Evolutionary conservation across 495 filamentous ascomycete genomes (phyloP).

Genomic region (Aspergillus sclerotiicarbonarius): DNA sequence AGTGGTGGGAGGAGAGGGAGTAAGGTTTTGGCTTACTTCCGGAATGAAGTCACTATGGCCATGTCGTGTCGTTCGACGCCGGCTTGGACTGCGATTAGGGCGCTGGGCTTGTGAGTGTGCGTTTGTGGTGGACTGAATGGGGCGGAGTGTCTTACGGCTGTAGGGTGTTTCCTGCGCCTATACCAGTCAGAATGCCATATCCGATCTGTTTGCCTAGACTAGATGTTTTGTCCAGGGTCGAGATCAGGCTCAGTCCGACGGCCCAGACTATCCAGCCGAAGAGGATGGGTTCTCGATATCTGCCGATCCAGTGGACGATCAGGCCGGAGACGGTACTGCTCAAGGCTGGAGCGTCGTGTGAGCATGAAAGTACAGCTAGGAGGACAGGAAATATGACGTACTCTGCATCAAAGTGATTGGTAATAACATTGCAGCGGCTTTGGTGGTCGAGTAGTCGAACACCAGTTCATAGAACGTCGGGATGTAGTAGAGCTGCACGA

Average conservation of each 20-base stretch:
- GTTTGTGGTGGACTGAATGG: neutral
- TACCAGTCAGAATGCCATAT: conserved; percentile 50
- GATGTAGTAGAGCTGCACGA: conserved; percentile 55
- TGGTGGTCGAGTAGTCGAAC: conserved; percentile 50
- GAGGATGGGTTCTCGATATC: conserved; percentile 52
- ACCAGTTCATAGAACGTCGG: conserved; percentile 56
- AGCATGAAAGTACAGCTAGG: neutral
- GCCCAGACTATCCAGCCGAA: conserved; percentile 54
- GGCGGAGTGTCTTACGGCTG: conserved; percentile 39
- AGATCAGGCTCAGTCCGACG: conserved; percentile 52
- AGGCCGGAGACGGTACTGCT: conserved; percentile 53
- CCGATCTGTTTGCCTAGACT: conserved; percentile 54
- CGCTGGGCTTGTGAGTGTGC: conserved; percentile 10
- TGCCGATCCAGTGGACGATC: conserved; percentile 51
- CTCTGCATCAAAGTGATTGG: conserved; percentile 53
- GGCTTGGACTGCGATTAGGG: conserved; percentile 52
- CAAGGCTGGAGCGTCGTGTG: conserved; percentile 26
- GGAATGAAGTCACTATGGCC: conserved; percentile 53
- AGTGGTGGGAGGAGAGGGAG: no score
- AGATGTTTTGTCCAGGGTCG: conserved; percentile 48
- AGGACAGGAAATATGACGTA: conserved; percentile 14
- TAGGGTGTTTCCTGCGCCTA: conserved; percentile 53
- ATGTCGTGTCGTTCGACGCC: conserved; percentile 52
- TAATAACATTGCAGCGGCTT: conserved; percentile 51
- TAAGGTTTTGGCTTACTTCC: conserved; percentile 39